Conservation (phyloP, 495 filamentous ascomycete genomes). For the Amphirosellinia nigrospora region DNA sequence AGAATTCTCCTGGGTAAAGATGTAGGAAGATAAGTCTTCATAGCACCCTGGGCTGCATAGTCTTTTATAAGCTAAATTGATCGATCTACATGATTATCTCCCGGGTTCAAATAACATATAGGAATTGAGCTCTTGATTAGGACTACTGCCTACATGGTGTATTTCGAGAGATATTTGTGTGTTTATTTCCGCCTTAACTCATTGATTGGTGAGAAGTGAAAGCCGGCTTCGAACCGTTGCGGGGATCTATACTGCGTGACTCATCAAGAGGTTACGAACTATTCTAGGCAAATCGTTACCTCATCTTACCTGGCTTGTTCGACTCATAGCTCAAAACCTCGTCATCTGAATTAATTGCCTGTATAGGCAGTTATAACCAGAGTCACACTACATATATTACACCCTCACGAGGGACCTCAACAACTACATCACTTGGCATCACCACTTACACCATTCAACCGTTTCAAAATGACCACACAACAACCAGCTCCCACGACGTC, state of each 20-base stretch:
- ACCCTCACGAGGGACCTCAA: not conserved
- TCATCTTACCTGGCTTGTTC: not conserved
- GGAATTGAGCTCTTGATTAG: not conserved
- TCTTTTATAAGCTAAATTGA: too few species aligned
- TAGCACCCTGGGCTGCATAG: too few species aligned
- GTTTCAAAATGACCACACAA: slow-evolving; percentile 4
- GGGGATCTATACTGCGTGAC: not conserved
- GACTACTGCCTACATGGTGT: not conserved
- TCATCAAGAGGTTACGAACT: not conserved
- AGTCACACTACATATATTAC: not conserved
- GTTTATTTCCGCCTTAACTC: not conserved
- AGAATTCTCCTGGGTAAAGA: too few species aligned
- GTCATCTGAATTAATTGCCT: not conserved
- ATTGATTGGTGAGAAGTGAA: not conserved
- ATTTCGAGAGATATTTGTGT: not conserved
- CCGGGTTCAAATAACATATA: not conserved
- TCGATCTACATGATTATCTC: not conserved
- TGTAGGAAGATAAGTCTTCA: too few species aligned
- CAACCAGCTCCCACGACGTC: slow-evolving; percentile 5
- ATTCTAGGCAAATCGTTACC: not conserved
- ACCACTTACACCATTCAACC: not conserved
- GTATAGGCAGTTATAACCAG: not conserved
- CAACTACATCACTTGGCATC: too few species aligned
- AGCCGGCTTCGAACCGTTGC: not conserved
- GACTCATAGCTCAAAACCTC: not conserved